Percentiles rank a stretch among this genome's conserved stretches.
These are phyloP conservation scores for Wolfiporia cocos DNA, from an alignment of 1,284 basidiomycete genomes.

Conservation along the genomic window DNA sequence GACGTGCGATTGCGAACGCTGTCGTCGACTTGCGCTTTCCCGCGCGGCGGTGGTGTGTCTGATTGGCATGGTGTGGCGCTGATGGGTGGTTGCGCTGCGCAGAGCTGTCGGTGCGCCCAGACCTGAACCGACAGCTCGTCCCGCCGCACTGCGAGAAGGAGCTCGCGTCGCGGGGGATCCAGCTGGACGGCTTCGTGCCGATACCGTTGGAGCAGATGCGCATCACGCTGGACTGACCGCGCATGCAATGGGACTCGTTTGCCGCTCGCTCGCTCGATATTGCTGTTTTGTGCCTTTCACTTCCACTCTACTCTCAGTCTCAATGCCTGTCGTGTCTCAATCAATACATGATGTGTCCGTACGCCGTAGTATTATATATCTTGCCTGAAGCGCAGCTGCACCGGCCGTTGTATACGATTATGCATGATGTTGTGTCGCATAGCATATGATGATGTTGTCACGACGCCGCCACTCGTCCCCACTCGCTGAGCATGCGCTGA, in stretches of 20 bases:
- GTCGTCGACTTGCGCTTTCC: background rate
- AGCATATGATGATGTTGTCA: conserved; percentile 7
- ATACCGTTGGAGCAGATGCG: conserved; percentile 91
- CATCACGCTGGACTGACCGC: conserved; percentile 79
- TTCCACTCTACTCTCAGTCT: no score
- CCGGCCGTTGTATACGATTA: conserved; percentile 8
- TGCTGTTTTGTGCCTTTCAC: conserved; percentile 1
- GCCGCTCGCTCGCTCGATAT: no score
- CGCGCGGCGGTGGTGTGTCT: conserved; percentile 3
- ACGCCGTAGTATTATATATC: conserved; percentile 16
- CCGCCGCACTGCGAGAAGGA: conserved; percentile 87
- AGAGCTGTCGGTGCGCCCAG: conserved; percentile 96
- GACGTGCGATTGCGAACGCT: no score
- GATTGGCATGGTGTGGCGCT: conserved; percentile 3
- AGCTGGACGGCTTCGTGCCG: conserved; percentile 88
- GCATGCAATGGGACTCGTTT: conserved; percentile 15
- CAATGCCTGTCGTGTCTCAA: no score
- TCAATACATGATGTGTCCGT: no score
- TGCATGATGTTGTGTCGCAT: conserved; percentile 4
- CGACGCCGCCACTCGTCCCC: background rate
- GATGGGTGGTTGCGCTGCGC: conserved; percentile 12
- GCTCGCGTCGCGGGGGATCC: conserved; percentile 81
- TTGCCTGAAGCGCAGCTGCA: conserved; percentile 15
- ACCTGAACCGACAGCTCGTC: conserved; percentile 88
- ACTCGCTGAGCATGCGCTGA: no score